Percentiles rank a stretch among this genome's conserved stretches.
phyloP scores from a whole-genome alignment of 2,329 filamentous ascomycete genomes.

The Penicillium sp. region DNA sequence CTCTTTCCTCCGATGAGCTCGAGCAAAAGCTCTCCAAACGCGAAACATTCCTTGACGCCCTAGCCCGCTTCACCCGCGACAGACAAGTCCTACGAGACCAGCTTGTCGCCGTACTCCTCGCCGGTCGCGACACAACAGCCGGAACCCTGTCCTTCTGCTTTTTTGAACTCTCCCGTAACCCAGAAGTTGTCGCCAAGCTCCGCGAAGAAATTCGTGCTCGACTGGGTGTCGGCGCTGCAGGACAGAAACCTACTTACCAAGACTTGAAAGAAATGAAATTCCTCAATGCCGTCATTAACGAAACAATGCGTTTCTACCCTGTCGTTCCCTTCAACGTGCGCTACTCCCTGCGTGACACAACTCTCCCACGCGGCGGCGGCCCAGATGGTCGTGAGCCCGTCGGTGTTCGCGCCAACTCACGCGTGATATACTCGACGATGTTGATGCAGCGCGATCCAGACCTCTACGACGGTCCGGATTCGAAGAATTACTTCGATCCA shows the following conservation, averaged over 20 bases:
- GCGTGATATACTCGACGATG: slow-evolving; percentile 56
- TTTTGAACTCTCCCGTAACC: slow-evolving; percentile 78
- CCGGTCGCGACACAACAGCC: slow-evolving; percentile 83
- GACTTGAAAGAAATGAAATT: slow-evolving; percentile 90
- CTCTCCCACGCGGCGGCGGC: slow-evolving; percentile 68
- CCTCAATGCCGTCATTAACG: slow-evolving; percentile 71
- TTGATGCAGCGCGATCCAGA: slow-evolving; percentile 57
- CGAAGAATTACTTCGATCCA: slow-evolving; percentile 45
- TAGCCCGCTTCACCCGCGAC: slow-evolving; percentile 76
- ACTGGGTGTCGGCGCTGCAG: slow-evolving; percentile 65
- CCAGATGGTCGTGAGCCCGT: slow-evolving; percentile 51
- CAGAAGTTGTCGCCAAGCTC: slow-evolving; percentile 68
- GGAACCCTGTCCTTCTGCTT: slow-evolving; percentile 78
- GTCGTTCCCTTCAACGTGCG: slow-evolving; percentile 80
- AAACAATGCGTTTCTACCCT: slow-evolving; percentile 77
- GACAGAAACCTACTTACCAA: slow-evolving; percentile 64
- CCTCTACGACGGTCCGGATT: slow-evolving; percentile 50
- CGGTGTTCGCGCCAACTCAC: slow-evolving; percentile 53
- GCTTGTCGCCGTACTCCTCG: slow-evolving; percentile 78
- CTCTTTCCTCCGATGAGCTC: slow-evolving; percentile 71
- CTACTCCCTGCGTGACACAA: slow-evolving; percentile 72
- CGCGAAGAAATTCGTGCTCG: slow-evolving; percentile 71
- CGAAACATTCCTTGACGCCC: slow-evolving; percentile 84
- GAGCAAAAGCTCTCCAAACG: slow-evolving; percentile 70
- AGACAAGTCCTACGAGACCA: slow-evolving; percentile 75